Evolutionary conservation across 768 basidiomycete species (phyloP), one percentile per base, ranked within the genome.

Genomic region (Boletellus ananas): DNA sequence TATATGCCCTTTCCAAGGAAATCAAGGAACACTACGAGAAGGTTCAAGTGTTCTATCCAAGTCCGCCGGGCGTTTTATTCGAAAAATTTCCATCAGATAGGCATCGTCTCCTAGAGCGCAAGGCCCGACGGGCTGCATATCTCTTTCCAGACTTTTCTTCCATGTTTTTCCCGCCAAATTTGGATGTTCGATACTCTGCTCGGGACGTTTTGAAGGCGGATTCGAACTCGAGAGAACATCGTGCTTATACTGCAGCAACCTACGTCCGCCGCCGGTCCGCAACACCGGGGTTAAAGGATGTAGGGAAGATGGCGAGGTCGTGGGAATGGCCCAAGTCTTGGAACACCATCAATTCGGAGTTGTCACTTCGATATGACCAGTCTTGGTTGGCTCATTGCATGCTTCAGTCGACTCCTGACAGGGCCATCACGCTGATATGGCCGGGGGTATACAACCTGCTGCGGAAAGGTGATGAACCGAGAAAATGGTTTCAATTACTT

Each of bases 11-110:
- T 16, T 55, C 60, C 4, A 53, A 58, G 13, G 58, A 49, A 11
- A 73, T 76, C 43, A 52, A 72, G 23, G 50, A 62, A 0, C 63
- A 67, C 41, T 56, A 45, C 23, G 48, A 59, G 45, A 47, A 39
- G 3, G 49, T 65, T 11, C 52, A 49, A 10, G 16, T 49, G 4
- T 56, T 62, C 29, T 48, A 51, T 6, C 50, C 50, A 17, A 37
- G 14, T 1, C 51, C 41, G 4, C 7, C 43, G 2, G 11, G 2
- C 5, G 0, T 12, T 2, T 3, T 38, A 7, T 55, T 57, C 43
- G 4, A 16, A 16, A 11, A 17, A 1, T 62, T 62, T 36, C 54
- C 59, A 2, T 16, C 1, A 13, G 3, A 5, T 43, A 57, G 1
- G 8, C 39, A 3, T 25, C 23, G 4, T 25, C 54, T 51, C 23